A percentile compares a stretch with the other conserved stretches of the same genome.
These are phyloP conservation scores for Helminthosporium solani DNA, from an alignment of 2,329 filamentous ascomycete genomes.

Conservation along the genomic window DNA sequence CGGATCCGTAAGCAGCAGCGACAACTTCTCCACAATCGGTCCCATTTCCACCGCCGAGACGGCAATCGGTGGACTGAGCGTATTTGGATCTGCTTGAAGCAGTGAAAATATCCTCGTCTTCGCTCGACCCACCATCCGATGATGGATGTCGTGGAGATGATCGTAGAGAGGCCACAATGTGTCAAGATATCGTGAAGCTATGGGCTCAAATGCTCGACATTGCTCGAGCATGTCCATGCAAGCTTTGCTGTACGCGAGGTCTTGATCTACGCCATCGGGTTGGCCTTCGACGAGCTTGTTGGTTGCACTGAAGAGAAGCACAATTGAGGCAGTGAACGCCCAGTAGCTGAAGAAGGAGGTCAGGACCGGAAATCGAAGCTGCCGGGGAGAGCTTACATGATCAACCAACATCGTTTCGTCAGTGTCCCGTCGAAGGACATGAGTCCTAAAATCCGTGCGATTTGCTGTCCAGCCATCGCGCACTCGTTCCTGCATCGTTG, in stretches of 20 bases:
- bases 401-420: conserved; percentile 41
- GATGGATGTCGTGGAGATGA: conserved; percentile 33
- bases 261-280: conserved; percentile 29
- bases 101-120: conserved; percentile 41
- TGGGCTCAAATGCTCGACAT: conserved; percentile 33
- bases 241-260: conserved; percentile 35
- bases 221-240: conserved; percentile 41
- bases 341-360: conserved; percentile 29
- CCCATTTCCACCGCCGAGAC: conserved; percentile 37
- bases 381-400: conserved; percentile 29
- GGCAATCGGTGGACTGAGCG: conserved; percentile 28
- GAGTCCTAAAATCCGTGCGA: conserved; percentile 35
- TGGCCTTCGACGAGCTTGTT: conserved; percentile 38
- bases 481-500: conserved; percentile 34
- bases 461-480: conserved; percentile 37
- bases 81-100: conserved; percentile 26
- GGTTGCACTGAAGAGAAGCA: conserved; percentile 38
- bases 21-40: conserved; percentile 39
- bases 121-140: conserved; percentile 30
- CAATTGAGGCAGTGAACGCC: conserved; percentile 38
- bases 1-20: conserved; percentile 35
- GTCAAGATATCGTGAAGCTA: conserved; percentile 35
- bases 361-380: not conserved
- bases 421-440: conserved; percentile 39
- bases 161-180: conserved; percentile 40